A percentile compares a stretch with the other conserved stretches of the same genome.
Conservation (phyloP, 441 rosid genomes). For the Omphalea diandra region DNA sequence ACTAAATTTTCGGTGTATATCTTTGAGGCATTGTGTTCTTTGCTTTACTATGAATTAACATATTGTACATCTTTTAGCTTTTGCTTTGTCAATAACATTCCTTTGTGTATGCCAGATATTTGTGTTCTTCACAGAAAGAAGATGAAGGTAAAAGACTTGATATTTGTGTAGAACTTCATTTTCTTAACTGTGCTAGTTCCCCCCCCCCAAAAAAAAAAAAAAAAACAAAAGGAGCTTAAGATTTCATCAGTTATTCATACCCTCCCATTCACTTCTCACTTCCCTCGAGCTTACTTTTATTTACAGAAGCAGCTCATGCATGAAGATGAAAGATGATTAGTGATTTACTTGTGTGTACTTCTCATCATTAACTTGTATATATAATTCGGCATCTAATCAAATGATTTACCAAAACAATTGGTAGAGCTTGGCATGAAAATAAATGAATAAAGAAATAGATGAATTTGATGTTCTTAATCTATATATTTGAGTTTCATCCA, state of each 20-base stretch:
- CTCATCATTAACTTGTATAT: too few relatives aligned
- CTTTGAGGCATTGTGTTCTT: background rate
- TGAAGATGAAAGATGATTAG: too few relatives aligned
- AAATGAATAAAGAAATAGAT: background rate
- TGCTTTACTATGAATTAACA: background rate
- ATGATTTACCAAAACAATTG: background rate
- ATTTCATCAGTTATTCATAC: too few relatives aligned
- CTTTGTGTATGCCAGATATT: background rate
- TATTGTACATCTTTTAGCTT: background rate
- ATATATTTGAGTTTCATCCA: too few relatives aligned
- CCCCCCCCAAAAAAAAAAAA: background rate
- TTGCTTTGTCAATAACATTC: background rate
- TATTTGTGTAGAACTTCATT: background rate
- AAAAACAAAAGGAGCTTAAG: background rate
- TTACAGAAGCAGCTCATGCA: too few relatives aligned
- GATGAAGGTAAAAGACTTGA: background rate
- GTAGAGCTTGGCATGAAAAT: background rate
- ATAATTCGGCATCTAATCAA: background rate
- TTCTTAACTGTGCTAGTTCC: background rate
- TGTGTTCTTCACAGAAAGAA: background rate
- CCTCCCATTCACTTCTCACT: too few relatives aligned
- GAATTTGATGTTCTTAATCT: background rate
- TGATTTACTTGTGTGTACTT: too few relatives aligned
- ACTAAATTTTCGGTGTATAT: conserved; percentile 8
- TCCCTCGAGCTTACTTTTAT: too few relatives aligned